Conservation (phyloP, 2,329 filamentous ascomycete genomes). For the Davidsoniella virescens region DNA sequence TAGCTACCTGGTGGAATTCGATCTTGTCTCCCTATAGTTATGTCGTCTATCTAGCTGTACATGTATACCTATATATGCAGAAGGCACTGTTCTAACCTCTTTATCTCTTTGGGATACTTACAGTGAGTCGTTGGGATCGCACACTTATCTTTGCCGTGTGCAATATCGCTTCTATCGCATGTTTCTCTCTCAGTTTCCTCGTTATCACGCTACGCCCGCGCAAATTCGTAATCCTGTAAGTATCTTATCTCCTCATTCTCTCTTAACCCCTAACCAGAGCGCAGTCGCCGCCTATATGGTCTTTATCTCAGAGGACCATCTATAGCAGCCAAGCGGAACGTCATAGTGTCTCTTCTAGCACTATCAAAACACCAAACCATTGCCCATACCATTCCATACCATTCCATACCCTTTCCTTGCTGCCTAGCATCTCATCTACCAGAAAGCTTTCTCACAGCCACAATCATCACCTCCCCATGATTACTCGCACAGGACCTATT, state of each 20-base stretch:
- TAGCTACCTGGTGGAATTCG: background rate
- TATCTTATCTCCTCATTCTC: conserved; percentile 21
- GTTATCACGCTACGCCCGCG: conserved; percentile 63
- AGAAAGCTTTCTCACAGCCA: background rate
- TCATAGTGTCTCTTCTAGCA: too few species aligned
- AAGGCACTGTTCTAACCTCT: conserved; percentile 12
- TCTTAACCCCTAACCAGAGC: background rate
- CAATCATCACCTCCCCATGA: background rate
- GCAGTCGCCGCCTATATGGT: too few species aligned
- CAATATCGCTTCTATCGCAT: conserved; percentile 74
- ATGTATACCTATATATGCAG: background rate
- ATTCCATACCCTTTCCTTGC: too few species aligned
- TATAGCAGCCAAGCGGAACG: too few species aligned
- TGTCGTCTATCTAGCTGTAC: background rate
- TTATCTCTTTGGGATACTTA: conserved; percentile 17
- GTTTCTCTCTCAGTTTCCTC: conserved; percentile 73
- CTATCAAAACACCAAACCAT: too few species aligned
- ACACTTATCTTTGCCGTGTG: conserved; percentile 82
- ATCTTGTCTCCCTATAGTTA: background rate
- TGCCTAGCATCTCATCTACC: too few species aligned
- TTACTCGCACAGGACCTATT: too few species aligned
- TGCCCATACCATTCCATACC: too few species aligned
- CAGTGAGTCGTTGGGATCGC: conserved; percentile 96
- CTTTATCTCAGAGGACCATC: background rate
- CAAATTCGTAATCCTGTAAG: conserved; percentile 96